These are phyloP conservation scores for Tuctoria greenei DNA, from an alignment of 176 grass and related monocot species.

Conservation along the genomic window DNA sequence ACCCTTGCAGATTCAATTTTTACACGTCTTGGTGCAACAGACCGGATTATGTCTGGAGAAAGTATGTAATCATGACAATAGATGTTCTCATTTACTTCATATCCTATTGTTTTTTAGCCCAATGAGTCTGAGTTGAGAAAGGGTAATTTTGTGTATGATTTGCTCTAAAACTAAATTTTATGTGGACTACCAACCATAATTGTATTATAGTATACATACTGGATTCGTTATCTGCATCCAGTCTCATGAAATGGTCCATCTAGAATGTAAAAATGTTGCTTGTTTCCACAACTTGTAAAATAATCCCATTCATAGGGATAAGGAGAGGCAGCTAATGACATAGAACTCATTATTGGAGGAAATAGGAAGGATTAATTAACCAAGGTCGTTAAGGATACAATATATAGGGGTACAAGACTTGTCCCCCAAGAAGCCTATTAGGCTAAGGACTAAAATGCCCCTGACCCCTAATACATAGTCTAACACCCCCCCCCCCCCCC, in stretches of 20 bases:
- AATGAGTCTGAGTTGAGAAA: slow-evolving; percentile 5
- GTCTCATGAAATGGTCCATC: neutral
- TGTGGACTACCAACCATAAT: neutral
- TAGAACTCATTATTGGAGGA: too few relatives aligned
- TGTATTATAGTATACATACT: neutral
- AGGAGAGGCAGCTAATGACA: neutral
- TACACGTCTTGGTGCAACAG: slow-evolving; percentile 89
- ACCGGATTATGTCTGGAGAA: slow-evolving; percentile 95
- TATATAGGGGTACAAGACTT: too few relatives aligned
- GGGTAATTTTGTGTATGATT: neutral
- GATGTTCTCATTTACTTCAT: slow-evolving; percentile 3
- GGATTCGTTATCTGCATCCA: neutral
- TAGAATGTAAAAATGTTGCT: neutral
- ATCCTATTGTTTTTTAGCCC: slow-evolving; percentile 15
- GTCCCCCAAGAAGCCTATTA: too few relatives aligned
- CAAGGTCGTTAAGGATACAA: too few relatives aligned
- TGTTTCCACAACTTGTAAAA: neutral
- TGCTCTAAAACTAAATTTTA: neutral
- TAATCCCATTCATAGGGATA: neutral
- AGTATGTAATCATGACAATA: slow-evolving; percentile 51
- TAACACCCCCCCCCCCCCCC: too few relatives aligned
- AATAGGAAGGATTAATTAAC: too few relatives aligned
- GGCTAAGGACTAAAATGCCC: too few relatives aligned
- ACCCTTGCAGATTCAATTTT: slow-evolving; percentile 81
- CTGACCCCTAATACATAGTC: too few relatives aligned